Base-by-base conservation (phyloP, 257 asterid species). In the Agastache rugosa region DNA sequence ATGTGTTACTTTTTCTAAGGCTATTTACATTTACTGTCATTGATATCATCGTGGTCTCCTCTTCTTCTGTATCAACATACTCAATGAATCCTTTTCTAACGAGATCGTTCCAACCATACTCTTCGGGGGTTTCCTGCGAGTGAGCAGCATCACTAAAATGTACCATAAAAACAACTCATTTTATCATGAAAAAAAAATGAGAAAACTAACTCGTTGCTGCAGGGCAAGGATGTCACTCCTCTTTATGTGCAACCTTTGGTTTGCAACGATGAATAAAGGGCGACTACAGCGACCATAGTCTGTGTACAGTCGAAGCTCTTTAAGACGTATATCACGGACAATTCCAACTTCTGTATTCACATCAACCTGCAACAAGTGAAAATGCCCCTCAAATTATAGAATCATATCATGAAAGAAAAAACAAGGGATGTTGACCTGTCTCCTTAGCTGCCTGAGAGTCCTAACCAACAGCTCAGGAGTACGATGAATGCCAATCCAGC, bases 251-350 rank as follows among this genome's bases (percentile, higher is more conserved):
- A 90, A 80, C 71, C 81, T 83, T 75, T 87, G 96, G 62, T 92
- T 90, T 48, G 88, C 96, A 64, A 92, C 97, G 50, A 92, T 90
- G 81, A 92, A 92, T 65, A 92, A 78, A 34, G 96, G 97, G n/a
- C 97, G 93, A 82, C 97, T 90, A 85, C 97, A 92, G 44, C 97
- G 91, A 2, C 96, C 97, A 72, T 92, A 92, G 81, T 90, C 97
- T 11, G 96, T 92, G 74, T 90, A 90, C 44, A 90, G 84, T 5
- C 97, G 88, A 64, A 90, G 93, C 84, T 92, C 97, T 73, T 84
- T 92, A 80, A 90, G 80, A 75, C 87, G 89, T 79, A 85, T 81
- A 81, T 92, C 97, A 51, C 96, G 88, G 29, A 92, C 92, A 39
- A 92, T 90, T 45, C 92, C 93, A 53, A 92, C 96, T 80, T 88